Conservation (phyloP, 2,329 filamentous ascomycete genomes). For the Clonostachys solani region DNA sequence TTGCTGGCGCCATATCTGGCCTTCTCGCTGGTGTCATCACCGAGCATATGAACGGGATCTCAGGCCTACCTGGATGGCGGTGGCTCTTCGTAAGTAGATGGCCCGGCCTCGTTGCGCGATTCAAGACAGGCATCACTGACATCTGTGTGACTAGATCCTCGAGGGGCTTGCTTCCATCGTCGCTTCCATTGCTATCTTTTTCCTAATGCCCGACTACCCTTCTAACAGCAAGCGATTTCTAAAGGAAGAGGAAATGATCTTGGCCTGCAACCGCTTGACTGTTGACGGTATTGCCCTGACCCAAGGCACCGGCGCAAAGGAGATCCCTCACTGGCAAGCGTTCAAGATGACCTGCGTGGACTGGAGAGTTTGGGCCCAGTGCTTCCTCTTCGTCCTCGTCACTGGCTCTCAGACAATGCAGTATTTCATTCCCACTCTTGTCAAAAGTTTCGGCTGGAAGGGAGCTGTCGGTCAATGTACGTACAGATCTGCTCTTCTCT, state of each 20-base stretch:
- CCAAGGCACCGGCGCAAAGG: constrained; percentile 2
- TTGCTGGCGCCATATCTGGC: constrained; percentile 12
- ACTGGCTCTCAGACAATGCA: constrained; percentile 20
- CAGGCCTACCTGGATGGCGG: constrained; percentile 15
- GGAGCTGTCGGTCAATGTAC: constrained; percentile 8
- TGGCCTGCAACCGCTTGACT: constrained; percentile 2
- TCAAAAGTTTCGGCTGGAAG: constrained; percentile 19
- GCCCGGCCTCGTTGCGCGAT: not conserved
- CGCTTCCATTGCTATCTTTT: constrained; percentile 1
- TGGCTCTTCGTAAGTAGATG: constrained; percentile 15
- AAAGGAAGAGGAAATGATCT: constrained; percentile 1
- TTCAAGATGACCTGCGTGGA: constrained; percentile 17
- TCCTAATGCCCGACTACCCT: constrained; percentile 4
- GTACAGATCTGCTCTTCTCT: not conserved
- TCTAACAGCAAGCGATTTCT: constrained; percentile 3
- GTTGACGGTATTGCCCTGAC: constrained; percentile 3
- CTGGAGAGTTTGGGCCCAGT: constrained; percentile 12
- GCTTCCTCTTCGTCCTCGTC: constrained; percentile 16
- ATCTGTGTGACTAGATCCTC: constrained; percentile 2
- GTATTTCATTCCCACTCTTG: constrained; percentile 23
- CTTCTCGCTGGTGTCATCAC: constrained; percentile 13
- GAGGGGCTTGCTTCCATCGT: constrained; percentile 3
- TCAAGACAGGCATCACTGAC: no score
- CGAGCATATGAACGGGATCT: constrained; percentile 10
- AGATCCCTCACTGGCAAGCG: constrained; percentile 12